Conservation (phyloP, 495 filamentous ascomycete species). For the Tirmania nivea region DNA sequence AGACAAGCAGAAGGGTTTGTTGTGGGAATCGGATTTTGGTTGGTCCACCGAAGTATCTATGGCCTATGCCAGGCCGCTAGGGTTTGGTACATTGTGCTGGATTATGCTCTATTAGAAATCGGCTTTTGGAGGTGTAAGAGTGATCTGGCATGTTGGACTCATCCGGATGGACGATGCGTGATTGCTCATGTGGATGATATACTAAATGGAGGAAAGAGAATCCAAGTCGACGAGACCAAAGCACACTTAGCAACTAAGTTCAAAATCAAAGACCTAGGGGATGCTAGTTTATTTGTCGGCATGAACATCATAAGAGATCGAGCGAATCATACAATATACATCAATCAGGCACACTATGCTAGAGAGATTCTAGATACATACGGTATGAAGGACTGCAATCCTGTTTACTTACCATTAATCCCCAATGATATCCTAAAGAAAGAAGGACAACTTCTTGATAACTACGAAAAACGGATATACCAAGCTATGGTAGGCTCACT, state of each 20-base stretch:
- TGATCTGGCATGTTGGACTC: background rate
- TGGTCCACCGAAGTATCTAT: background rate
- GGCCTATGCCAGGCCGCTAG: background rate
- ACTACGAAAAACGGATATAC: background rate
- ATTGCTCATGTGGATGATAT: conserved; percentile 1
- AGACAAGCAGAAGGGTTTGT: background rate
- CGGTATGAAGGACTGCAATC: background rate
- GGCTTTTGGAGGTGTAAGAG: background rate
- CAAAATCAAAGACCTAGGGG: background rate
- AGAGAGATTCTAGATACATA: background rate
- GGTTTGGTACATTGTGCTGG: background rate
- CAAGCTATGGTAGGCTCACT: background rate
- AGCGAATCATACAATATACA: background rate
- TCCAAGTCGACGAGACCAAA: conserved; percentile 1
- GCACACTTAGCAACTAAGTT: conserved; percentile 1
- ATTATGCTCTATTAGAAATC: background rate
- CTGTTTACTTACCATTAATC: background rate
- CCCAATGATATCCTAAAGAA: background rate
- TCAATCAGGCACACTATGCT: background rate
- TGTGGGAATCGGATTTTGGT: background rate
- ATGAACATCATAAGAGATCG: background rate
- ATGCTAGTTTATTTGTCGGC: background rate
- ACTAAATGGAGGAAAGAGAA: background rate
- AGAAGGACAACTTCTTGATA: background rate
- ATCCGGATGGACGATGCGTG: background rate